Conservation (phyloP, 805 yeast species). For the Nakazawaea ishiwadae region DNA sequence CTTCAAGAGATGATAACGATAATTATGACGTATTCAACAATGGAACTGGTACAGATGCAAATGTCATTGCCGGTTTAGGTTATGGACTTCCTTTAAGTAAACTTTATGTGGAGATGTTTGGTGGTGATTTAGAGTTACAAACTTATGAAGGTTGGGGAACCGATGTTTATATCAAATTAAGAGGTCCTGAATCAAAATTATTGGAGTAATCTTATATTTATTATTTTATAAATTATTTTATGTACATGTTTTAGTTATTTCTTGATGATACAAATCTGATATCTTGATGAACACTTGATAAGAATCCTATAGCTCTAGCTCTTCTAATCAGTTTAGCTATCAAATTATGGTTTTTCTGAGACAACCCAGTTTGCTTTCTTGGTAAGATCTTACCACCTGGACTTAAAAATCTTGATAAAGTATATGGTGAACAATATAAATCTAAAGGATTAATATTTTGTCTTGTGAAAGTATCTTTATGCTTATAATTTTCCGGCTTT, state of each 20-base stretch:
- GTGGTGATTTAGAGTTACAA: slow-evolving; percentile 65
- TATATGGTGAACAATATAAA: slow-evolving; percentile 67
- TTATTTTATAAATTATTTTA: neutral
- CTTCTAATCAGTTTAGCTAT: slow-evolving; percentile 76
- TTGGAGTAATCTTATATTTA: slow-evolving; percentile 10
- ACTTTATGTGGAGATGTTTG: slow-evolving; percentile 70
- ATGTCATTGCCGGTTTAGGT: slow-evolving; percentile 89
- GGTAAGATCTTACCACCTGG: slow-evolving; percentile 75
- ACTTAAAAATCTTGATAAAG: slow-evolving; percentile 60
- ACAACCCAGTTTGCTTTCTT: slow-evolving; percentile 65
- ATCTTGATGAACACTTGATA: slow-evolving; percentile 71
- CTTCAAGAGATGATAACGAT: slow-evolving; percentile 48
- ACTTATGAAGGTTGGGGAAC: slow-evolving; percentile 77
- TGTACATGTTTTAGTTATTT: slow-evolving; percentile 6
- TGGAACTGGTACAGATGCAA: slow-evolving; percentile 47
- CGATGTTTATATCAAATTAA: slow-evolving; percentile 58
- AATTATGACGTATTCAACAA: slow-evolving; percentile 58
- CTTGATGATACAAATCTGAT: slow-evolving; percentile 27
- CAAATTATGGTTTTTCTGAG: slow-evolving; percentile 60
- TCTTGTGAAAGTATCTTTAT: slow-evolving; percentile 22
- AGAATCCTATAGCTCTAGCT: slow-evolving; percentile 73
- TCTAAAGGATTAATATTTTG: slow-evolving; percentile 61
- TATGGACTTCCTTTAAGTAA: slow-evolving; percentile 86
- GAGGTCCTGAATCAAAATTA: slow-evolving; percentile 26
- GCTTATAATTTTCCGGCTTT: slow-evolving; percentile 7